These are phyloP conservation scores for Bjerkandera adusta DNA, from an alignment of 1,284 basidiomycete genomes.

Conservation along the genomic window DNA sequence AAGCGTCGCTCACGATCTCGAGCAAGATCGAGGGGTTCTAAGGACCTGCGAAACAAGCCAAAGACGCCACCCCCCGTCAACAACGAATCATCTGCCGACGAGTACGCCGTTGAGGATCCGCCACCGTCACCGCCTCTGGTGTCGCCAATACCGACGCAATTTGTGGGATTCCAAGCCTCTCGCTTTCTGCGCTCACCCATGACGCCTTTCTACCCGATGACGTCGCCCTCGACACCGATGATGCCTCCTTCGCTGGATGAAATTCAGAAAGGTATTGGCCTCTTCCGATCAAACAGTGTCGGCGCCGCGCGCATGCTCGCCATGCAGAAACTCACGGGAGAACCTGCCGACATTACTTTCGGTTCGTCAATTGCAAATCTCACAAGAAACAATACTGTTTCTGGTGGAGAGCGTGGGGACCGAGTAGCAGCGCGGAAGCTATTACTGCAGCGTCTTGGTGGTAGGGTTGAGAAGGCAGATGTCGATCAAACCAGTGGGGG, in stretches of 20 bases:
- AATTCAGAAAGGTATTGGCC: conserved; percentile 46
- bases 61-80: conserved; percentile 37
- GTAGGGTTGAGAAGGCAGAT: conserved; percentile 61
- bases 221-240: conserved; percentile 61
- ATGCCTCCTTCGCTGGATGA: conserved; percentile 67
- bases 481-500: conserved; percentile 59
- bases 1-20: conserved; percentile 74
- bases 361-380: conserved; percentile 46
- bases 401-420: conserved; percentile 77
- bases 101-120: conserved; percentile 42
- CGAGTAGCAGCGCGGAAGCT: conserved; percentile 64
- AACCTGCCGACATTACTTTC: conserved; percentile 44
- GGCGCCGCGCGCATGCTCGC: conserved; percentile 62
- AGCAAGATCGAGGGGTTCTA: conserved; percentile 71
- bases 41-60: conserved; percentile 52
- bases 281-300: conserved; percentile 79
- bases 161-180: conserved; percentile 49
- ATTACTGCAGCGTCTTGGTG: conserved; percentile 61
- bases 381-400: conserved; percentile 73
- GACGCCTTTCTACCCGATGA: conserved; percentile 60
- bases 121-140: conserved; percentile 50
- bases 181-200: conserved; percentile 43
- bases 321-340: conserved; percentile 71
- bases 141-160: conserved; percentile 63
- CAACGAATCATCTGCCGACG: conserved; percentile 69